phyloP scores from a whole-genome alignment of 495 filamentous ascomycete genomes.

The Trichocladium uniseriatum region DNA sequence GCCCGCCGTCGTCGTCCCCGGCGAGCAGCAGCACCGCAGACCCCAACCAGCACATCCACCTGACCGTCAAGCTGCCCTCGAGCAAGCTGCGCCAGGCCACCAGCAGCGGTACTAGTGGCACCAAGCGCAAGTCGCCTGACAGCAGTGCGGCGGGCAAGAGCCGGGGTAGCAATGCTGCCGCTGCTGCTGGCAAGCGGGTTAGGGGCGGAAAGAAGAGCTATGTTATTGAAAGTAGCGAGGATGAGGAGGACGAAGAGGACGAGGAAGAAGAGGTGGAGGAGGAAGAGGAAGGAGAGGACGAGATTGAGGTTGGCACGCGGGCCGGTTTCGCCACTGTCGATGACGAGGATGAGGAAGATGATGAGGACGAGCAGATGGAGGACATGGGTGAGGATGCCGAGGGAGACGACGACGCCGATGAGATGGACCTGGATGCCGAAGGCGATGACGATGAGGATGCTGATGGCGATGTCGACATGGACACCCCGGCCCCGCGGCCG shows the following conservation, averaged over 20 bases:
- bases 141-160: conserved; percentile 22
- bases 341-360: conserved; percentile 18
- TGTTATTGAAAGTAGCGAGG: conserved; percentile 51
- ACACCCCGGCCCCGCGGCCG: conserved; percentile 26
- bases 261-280: conserved; percentile 37
- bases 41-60: conserved; percentile 53
- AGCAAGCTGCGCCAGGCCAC: conserved; percentile 75
- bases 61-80: conserved; percentile 78
- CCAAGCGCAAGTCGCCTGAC: conserved; percentile 14
- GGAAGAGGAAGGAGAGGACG: conserved; percentile 22
- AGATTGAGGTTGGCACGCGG: conserved; percentile 35
- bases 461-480: conserved; percentile 41
- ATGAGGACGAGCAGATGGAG: conserved; percentile 25
- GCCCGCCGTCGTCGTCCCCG: conserved; percentile 34
- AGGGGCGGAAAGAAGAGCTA: conserved; percentile 56
- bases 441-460: conserved; percentile 42
- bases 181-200: conserved; percentile 51
- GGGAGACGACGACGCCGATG: conserved; percentile 38
- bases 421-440: conserved; percentile 41
- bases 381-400: conserved; percentile 30
- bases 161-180: conserved; percentile 38
- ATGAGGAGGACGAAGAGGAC: conserved; percentile 37
- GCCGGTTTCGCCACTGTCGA: conserved; percentile 22
- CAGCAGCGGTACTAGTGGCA: conserved; percentile 45
- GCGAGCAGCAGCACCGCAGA: conserved; percentile 36